A percentile compares a stretch with the other conserved stretches of the same genome.
phyloP scores from a whole-genome alignment of 78 protist species.

The Creolimax fragrantissima region DNA sequence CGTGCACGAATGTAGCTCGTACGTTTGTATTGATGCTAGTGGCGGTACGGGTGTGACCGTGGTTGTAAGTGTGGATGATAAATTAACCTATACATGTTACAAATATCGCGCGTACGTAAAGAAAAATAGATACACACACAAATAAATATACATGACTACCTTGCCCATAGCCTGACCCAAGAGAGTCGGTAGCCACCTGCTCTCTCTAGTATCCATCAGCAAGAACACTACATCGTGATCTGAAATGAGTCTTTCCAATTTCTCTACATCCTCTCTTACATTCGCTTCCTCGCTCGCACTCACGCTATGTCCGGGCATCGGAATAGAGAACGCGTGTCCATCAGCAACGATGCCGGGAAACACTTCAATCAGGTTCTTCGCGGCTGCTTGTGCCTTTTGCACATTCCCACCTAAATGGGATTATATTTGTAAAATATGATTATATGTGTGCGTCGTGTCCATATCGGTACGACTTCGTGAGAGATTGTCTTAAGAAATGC shows the following conservation, averaged over 20 bases:
- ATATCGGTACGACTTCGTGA: too few species aligned
- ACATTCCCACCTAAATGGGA: neutral
- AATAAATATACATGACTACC: neutral
- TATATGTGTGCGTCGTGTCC: too few species aligned
- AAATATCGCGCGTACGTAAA: too few species aligned
- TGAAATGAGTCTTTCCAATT: constrained; percentile 45
- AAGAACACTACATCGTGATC: constrained; percentile 86
- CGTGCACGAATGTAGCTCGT: too few species aligned
- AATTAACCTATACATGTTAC: too few species aligned
- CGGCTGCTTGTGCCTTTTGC: constrained; percentile 85
- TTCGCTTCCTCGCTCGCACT: neutral
- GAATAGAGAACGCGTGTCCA: constrained; percentile 68
- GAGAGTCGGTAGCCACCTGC: constrained; percentile 93
- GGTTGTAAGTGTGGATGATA: too few species aligned
- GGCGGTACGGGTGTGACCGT: too few species aligned
- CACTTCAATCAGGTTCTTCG: constrained; percentile 45
- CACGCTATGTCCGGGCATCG: constrained; percentile 95
- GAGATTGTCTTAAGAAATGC: too few species aligned
- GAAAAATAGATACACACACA: neutral
- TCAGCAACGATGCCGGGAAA: constrained; percentile 15
- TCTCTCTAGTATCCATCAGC: constrained; percentile 92
- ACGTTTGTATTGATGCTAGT: too few species aligned
- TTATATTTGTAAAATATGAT: too few species aligned
- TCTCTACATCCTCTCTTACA: neutral
- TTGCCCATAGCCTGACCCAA: constrained; percentile 44